Percentiles rank a stretch among this genome's conserved stretches.
Conservation (phyloP, 148 eudicot species). For the Spergularia marina region DNA sequence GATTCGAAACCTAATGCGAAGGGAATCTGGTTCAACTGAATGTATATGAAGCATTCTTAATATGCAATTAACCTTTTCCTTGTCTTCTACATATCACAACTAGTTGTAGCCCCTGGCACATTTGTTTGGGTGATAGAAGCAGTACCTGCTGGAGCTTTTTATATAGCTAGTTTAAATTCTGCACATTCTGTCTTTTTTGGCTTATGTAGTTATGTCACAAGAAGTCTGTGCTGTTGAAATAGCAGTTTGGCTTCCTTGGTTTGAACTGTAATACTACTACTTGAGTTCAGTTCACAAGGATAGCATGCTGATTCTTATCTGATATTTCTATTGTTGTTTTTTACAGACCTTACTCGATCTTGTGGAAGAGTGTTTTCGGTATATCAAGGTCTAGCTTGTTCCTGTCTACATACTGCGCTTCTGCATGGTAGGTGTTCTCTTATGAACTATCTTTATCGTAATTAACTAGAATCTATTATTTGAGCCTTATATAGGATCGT, state of each 20-base stretch:
- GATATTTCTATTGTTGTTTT: conserved; percentile 9
- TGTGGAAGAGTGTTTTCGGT: conserved; percentile 81
- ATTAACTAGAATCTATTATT: no score
- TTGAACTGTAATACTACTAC: neutral
- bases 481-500: neutral
- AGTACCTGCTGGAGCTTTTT: neutral
- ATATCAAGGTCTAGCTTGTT: conserved; percentile 97
- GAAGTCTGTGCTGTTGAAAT: neutral
- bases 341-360: conserved; percentile 68
- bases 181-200: neutral
- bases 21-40: neutral
- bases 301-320: neutral
- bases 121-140: neutral
- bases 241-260: neutral
- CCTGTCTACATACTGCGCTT: conserved; percentile 77
- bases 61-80: conserved; percentile 8
- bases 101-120: neutral
- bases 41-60: neutral
- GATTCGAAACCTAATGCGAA: neutral
- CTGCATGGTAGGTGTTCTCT: conserved; percentile 76
- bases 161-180: neutral
- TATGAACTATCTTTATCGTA: neutral
- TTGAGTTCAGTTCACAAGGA: neutral
- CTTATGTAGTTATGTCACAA: neutral
- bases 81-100: neutral